A percentile compares a stretch with the other conserved stretches of the same genome.
phyloP scores from a whole-genome alignment of 2,329 filamentous ascomycete genomes.

The Microsporum audouinii region DNA sequence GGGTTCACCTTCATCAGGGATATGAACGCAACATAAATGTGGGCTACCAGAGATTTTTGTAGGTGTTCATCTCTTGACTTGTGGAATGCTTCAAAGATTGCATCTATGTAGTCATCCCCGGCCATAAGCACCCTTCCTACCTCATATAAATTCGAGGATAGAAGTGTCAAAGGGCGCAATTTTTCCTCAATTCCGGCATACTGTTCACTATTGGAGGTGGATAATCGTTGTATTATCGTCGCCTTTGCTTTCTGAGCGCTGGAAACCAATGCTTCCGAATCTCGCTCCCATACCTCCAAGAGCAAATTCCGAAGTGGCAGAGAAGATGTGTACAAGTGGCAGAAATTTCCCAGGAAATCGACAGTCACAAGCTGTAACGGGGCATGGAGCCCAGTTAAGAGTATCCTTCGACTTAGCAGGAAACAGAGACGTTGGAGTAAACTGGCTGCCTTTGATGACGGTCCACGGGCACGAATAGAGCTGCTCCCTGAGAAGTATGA shows the following conservation, averaged over 20 bases:
- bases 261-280: conserved; percentile 24
- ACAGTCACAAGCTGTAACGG: conserved; percentile 47
- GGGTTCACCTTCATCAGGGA: conserved; percentile 56
- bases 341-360: conserved; percentile 57
- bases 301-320: conserved; percentile 42
- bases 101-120: conserved; percentile 79
- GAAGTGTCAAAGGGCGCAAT: conserved; percentile 29
- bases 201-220: conserved; percentile 12
- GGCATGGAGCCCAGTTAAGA: conserved; percentile 37
- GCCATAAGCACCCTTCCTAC: conserved; percentile 56
- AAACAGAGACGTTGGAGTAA: conserved; percentile 54
- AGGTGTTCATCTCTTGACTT: conserved; percentile 50
- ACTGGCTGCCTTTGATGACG: conserved; percentile 28
- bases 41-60: conserved; percentile 57
- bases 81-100: conserved; percentile 44
- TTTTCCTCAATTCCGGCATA: conserved; percentile 17
- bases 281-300: conserved; percentile 38
- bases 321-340: conserved; percentile 55
- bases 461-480: conserved; percentile 15
- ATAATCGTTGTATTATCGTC: conserved; percentile 24
- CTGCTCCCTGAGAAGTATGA: conserved; percentile 52
- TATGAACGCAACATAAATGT: conserved; percentile 62
- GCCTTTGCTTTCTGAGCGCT: conserved; percentile 30
- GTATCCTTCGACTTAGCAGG: conserved; percentile 49
- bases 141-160: conserved; percentile 31